Evolutionary conservation across 495 filamentous ascomycete genomes (phyloP).

Genomic region (Terfezia boudieri): DNA sequence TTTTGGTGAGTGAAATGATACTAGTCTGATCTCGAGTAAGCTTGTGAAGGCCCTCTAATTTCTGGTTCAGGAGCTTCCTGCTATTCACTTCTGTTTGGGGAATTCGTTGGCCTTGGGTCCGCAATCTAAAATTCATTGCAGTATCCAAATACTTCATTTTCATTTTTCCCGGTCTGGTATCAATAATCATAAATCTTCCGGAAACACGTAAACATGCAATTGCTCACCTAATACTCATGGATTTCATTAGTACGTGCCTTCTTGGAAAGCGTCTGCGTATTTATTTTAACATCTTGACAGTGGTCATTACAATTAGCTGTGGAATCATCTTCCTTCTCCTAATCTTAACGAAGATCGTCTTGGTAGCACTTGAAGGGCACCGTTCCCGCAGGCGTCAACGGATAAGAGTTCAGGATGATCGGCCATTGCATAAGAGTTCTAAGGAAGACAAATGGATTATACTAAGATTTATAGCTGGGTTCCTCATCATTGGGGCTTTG

Average conservation of each 20-base stretch:
- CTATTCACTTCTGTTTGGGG: slow-evolving; percentile 14
- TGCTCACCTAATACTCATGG: slow-evolving; percentile 6
- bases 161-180: slow-evolving; percentile 7
- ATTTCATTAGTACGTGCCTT: slow-evolving; percentile 7
- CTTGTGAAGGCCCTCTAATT: neutral
- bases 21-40: too few species aligned
- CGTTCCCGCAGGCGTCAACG: too few species aligned
- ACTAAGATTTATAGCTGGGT: slow-evolving; percentile 10
- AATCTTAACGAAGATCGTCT: slow-evolving; percentile 5
- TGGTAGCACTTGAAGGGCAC: slow-evolving; percentile 2
- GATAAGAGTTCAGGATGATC: too few species aligned
- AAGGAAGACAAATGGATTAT: slow-evolving; percentile 9
- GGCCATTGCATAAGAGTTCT: neutral
- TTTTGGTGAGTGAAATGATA: too few species aligned
- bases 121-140: slow-evolving; percentile 6
- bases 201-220: neutral
- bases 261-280: neutral
- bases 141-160: slow-evolving; percentile 11
- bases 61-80: slow-evolving; percentile 6
- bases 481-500: slow-evolving; percentile 7
- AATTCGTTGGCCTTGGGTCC: slow-evolving; percentile 4
- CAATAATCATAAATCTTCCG: slow-evolving; percentile 3
- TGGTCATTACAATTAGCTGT: slow-evolving; percentile 9
- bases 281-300: neutral
- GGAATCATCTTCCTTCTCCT: slow-evolving; percentile 11